Evolutionary conservation across 169 alveolate species (phyloP), one percentile per base, ranked within the genome.

Genomic region (Plasmodium sp.): DNA sequence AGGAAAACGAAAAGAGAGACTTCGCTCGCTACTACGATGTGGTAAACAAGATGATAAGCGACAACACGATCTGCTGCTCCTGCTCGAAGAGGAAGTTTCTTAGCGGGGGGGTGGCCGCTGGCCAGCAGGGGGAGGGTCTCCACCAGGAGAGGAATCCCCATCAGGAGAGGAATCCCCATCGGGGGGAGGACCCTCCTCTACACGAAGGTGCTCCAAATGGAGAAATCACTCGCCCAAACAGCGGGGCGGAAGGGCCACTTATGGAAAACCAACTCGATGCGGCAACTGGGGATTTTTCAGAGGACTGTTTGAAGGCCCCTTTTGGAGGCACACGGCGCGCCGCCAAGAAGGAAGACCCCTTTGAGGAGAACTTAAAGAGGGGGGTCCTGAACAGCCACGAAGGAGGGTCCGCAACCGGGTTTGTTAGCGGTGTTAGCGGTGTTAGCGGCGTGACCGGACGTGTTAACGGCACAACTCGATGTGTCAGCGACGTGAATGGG

Each of bases 41-140:
- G 12, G 41, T 90, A 16, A 79, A 62, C 14, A 90, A 80, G 34
- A 80, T 90, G 94, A 62, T 90, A 90, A 56, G 36, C 7, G 91
- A 90, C 12, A 90, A 90, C 33, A 79, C 83, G 0, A 62, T 90
- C 14, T 90, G 94, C 27, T 90, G 94, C 39, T 16, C 94, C 2
- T 90, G 94, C 54, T 56, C 94, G 5, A 85, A 90, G 56, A 7
- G 80, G 9, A 90, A 74, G 10, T 80, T 41, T 62, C 51, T 86
- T 14, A 83, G 31, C 22, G 71, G 73, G 48, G 16, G 67, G 54
- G 3, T 36, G 81, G 16, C 41, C 3, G 45, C 0, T 22, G 33
- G 22, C 5, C n/a, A 67, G 77, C 77, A 67, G 77, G 39, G 39
- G 18, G 56, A 86, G 48, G 5, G 5, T 22, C 75, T 27, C 22